Percentiles rank a stretch among this genome's conserved stretches.
phyloP scores from a whole-genome alignment of 2,329 filamentous ascomycete species.

The Cryphonectria radicalis region DNA sequence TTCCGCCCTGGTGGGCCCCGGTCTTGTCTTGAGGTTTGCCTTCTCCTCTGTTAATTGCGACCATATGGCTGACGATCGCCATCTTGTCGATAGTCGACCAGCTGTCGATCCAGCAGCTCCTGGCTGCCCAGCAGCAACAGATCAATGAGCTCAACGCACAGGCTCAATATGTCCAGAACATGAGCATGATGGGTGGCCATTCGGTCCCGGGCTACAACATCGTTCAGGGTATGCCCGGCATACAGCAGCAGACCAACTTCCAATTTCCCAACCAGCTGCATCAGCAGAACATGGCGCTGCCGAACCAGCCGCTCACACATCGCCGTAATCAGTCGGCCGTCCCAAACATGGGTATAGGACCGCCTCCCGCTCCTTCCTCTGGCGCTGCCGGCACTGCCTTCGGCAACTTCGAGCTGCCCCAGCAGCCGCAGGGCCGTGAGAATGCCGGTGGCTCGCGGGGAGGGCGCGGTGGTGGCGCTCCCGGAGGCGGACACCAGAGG shows the following conservation, averaged over 20 bases:
- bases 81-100: constrained; percentile 76
- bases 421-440: constrained; percentile 64
- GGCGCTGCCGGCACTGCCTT: constrained; percentile 80
- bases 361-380: constrained; percentile 88
- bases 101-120: constrained; percentile 78
- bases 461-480: constrained; percentile 71
- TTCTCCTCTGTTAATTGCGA: background rate
- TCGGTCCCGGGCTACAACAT: constrained; percentile 74
- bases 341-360: constrained; percentile 88
- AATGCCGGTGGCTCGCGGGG: constrained; percentile 67
- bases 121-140: constrained; percentile 58
- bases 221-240: constrained; percentile 79
- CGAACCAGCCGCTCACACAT: constrained; percentile 81
- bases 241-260: constrained; percentile 80
- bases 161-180: constrained; percentile 96
- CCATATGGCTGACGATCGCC: constrained; percentile 21
- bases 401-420: constrained; percentile 74
- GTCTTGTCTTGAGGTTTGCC: background rate
- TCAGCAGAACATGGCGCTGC: constrained; percentile 75
- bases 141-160: constrained; percentile 82
- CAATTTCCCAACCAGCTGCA: constrained; percentile 83
- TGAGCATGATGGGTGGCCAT: constrained; percentile 92
- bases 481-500: constrained; percentile 81
- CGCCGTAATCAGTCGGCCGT: constrained; percentile 97
- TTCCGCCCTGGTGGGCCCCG: background rate